Base-by-base conservation (phyloP, 1,284 basidiomycete genomes). In the Veloboletus limbatus region DNA sequence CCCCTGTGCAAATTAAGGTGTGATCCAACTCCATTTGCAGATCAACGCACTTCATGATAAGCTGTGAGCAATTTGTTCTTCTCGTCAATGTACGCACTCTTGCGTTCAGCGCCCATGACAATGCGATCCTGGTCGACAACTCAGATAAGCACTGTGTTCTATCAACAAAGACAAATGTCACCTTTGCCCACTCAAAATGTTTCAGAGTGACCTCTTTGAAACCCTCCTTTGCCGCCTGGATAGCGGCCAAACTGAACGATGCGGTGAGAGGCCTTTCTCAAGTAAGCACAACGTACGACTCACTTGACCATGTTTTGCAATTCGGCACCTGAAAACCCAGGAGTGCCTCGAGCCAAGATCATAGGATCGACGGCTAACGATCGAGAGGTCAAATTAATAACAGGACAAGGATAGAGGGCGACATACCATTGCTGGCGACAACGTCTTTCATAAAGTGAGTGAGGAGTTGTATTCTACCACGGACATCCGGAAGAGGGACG, bases 161-260 rank as follows among this genome's bases (percentile, higher is more conserved):
- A 4, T 25, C 22, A 20, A 41, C 9, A 16, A 42, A 16, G 10
- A 43, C 17, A 28, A 55, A 67, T 6, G 16, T 53, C 57, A 85
- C 91, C 78, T 86, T 95, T 54, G 94, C 94, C 94, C 94, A 97
- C 73, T 97, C 94, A 63, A 97, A 91, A 62, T 97, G 91, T 52
- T 79, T 80, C 49, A 89, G 68, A n/a, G 69, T 69, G 4, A 97
- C 92, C 49, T 79, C 75, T 37, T 72, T 77, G 27, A 81, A 85
- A 13, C 79, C 81, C 55, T 96, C 89, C 56, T 90, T 84, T 16
- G 91, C 85, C 5, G 94, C 94, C 67, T 95, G 90, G 48, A 97
- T 90, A 4, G 94, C 94, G 24, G 94, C 94, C 72, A 90, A 80
- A 56, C 85, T 88, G 42, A 10, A 32, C 45, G 42, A 40, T 8